Percentiles rank a stretch among this genome's conserved stretches.
These are phyloP conservation scores for Podila minutissima DNA, from an alignment of 192 early-diverging fungal species.

Conservation along the genomic window DNA sequence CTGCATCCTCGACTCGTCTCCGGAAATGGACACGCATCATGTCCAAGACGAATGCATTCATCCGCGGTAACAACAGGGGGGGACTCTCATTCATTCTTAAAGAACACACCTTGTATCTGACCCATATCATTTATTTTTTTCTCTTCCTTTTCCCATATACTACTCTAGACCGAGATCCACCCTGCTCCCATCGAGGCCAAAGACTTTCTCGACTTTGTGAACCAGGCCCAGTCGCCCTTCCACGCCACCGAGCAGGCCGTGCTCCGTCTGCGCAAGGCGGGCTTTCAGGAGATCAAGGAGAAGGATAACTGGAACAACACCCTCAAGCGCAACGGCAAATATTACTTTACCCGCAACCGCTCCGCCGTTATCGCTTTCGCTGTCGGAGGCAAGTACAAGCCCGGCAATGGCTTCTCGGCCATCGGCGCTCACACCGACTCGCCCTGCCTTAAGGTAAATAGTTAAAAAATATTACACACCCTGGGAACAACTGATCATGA, in stretches of 20 bases:
- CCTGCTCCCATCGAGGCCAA: slow-evolving; percentile 49
- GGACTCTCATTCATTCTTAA: not conserved
- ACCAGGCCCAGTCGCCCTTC: slow-evolving; percentile 94
- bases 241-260: slow-evolving; percentile 90
- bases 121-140: not conserved
- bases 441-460: slow-evolving; percentile 88
- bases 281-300: slow-evolving; percentile 92
- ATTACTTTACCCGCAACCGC: slow-evolving; percentile 97
- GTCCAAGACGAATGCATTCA: no score
- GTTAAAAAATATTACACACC: slow-evolving; percentile 1
- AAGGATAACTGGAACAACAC: slow-evolving; percentile 81
- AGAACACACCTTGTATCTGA: not conserved
- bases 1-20: no score
- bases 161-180: slow-evolving; percentile 41
- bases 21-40: no score
- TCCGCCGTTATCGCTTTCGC: slow-evolving; percentile 91
- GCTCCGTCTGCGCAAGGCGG: slow-evolving; percentile 73
- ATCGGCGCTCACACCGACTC: slow-evolving; percentile 98
- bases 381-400: slow-evolving; percentile 86
- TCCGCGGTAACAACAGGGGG: not conserved
- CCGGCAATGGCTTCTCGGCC: slow-evolving; percentile 89
- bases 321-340: slow-evolving; percentile 84
- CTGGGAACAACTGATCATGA: not conserved
- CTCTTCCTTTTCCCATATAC: not conserved
- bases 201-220: slow-evolving; percentile 90